Base-by-base conservation (phyloP, 2,329 filamentous ascomycete genomes). In the Coniochaeta sp. region DNA sequence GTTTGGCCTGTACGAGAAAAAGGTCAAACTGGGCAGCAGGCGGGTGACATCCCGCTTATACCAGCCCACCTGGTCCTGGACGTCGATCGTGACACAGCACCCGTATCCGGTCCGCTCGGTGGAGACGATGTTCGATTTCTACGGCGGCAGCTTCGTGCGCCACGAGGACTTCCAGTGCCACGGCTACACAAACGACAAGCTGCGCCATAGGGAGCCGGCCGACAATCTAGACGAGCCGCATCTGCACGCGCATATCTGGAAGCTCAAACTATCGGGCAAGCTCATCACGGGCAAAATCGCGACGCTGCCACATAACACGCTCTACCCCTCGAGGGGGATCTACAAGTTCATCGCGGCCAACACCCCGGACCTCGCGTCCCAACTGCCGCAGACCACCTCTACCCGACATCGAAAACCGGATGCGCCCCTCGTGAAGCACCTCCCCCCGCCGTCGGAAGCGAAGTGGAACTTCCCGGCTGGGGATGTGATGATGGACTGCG, bases 11-110 rank as follows among this genome's bases (percentile, higher is more conserved):
- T 4, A 18, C 14, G 32, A 16, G 3, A 6, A 18, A 14, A 9
- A 18, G n/a, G n/a, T n/a, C 32, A 18, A 12, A 38, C 33, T 18
- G 33, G 12, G 16, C 33, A 2, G 33, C 16, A 22, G 12, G 33
- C 33, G 33, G 33, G 33, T 38, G 16, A 6, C 5, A 6, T 4
- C 16, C 33, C 4, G 33, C 16, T 6, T 2, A 9, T 9, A 22
- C 18, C 7, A n/a, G 20, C 48, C 48, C 30, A 49, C 30, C 48
- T 49, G 48, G 48, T 35, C 48, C n/a, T 49, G 48, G 48, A 14
- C 18, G 16, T 49, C 48, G 30, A 49, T 49, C 9, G 20, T 38
- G 16, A 24, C 48, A 3, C 13, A 16, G 31, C 20, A 24, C 30
- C 18, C 31, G n/a, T 22, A 38, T 20, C 3, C 9, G 10, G 31